Evolutionary conservation across 306 rosid genomes (phyloP).

Genomic region (Malus domestica): ASM211411v1 NC_041793.1:46643501-46644000

Average conservation of each 20-base stretch:
- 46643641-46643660: conserved; percentile 61
- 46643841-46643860: neutral
- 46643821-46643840: neutral
- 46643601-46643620: conserved; percentile 49
- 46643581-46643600: conserved; percentile 45
- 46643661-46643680: conserved; percentile 67
- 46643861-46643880: neutral
- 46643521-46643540: conserved; percentile 3
- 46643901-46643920: neutral
- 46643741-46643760: conserved; percentile 17
- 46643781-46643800: neutral
- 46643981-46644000: conserved; percentile 35
- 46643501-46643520: no score
- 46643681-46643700: conserved; percentile 63
- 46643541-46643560: conserved; percentile 56
- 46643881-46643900: neutral
- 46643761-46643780: conserved; percentile 33
- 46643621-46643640: conserved; percentile 38
- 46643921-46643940: conserved; percentile 31
- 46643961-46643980: conserved; percentile 44
- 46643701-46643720: conserved; percentile 75
- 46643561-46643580: conserved; percentile 48
- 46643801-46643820: neutral
- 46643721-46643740: conserved; percentile 29
- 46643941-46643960: conserved; percentile 27